Conservation (phyloP, 2,329 filamentous ascomycete genomes). For the Byssothecium circinans region DNA sequence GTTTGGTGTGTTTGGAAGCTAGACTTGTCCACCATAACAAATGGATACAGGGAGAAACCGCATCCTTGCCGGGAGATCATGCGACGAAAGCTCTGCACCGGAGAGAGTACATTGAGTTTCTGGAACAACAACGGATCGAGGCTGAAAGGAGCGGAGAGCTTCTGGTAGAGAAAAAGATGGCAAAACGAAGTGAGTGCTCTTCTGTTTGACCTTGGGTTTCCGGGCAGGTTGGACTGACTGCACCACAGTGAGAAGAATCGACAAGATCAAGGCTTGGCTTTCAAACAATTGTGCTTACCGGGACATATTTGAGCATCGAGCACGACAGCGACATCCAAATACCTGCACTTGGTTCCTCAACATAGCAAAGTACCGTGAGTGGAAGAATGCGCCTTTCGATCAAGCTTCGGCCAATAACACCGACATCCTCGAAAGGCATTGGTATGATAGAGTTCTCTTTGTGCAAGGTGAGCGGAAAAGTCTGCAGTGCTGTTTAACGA, state of each 20-base stretch:
- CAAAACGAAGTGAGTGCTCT: slow-evolving; percentile 19
- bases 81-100: slow-evolving; percentile 21
- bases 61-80: slow-evolving; percentile 17
- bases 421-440: slow-evolving; percentile 16
- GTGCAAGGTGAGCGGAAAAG: slow-evolving; percentile 27
- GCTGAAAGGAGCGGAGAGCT: slow-evolving; percentile 9
- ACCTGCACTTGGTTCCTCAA: slow-evolving; percentile 33
- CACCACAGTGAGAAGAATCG: slow-evolving; percentile 23
- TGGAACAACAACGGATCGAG: slow-evolving; percentile 15
- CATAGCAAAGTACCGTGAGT: slow-evolving; percentile 22
- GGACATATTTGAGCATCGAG: slow-evolving; percentile 11
- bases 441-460: slow-evolving; percentile 35
- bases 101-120: slow-evolving; percentile 22
- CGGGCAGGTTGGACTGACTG: slow-evolving; percentile 3
- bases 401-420: slow-evolving; percentile 20
- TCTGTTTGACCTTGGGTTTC: background rate
- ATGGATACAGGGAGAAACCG: slow-evolving; percentile 31
- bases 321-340: slow-evolving; percentile 14
- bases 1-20: slow-evolving; percentile 27
- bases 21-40: slow-evolving; percentile 23
- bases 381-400: slow-evolving; percentile 26
- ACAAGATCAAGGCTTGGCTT: slow-evolving; percentile 31
- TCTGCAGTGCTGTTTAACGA: background rate
- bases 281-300: slow-evolving; percentile 15
- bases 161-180: slow-evolving; percentile 20